Conservation (phyloP, 305 asterid genomes). For the Striga hermonthica region DNA sequence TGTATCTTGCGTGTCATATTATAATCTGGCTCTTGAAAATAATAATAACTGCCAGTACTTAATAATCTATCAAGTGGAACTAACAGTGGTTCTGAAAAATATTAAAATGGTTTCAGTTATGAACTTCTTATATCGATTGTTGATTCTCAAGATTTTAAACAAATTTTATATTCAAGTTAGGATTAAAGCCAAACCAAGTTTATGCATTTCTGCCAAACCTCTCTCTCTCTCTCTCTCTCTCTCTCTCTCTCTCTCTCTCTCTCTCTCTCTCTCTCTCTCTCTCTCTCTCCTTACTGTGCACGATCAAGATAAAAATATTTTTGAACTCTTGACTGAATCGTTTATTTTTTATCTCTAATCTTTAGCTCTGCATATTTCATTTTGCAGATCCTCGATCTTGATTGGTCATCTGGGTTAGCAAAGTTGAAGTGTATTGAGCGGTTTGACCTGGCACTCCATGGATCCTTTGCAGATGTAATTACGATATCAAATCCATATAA, state of each 20-base stretch:
- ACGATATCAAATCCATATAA: constrained; percentile 49
- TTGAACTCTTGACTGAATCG: too few relatives aligned
- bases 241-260: too few relatives aligned
- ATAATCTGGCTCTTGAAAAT: constrained; percentile 10
- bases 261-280: too few relatives aligned
- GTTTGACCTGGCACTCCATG: constrained; percentile 82
- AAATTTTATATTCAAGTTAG: constrained; percentile 23
- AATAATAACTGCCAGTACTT: constrained; percentile 3
- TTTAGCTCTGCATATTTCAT: constrained; percentile 17
- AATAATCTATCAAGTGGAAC: constrained; percentile 5
- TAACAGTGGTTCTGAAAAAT: constrained; percentile 5
- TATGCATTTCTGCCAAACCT: constrained; percentile 24
- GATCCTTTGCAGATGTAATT: constrained; percentile 84
- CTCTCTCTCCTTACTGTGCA: too few relatives aligned
- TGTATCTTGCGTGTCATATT: constrained; percentile 15
- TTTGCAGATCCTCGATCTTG: constrained; percentile 84
- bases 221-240: constrained; percentile 15
- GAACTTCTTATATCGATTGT: constrained; percentile 18
- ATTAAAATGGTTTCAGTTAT: constrained; percentile 14
- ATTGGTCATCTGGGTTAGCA: constrained; percentile 89
- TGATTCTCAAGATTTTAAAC: constrained; percentile 12
- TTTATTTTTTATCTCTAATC: too few relatives aligned
- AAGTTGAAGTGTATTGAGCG: constrained; percentile 73
- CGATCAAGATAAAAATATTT: too few relatives aligned
- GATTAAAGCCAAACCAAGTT: constrained; percentile 7